phyloP scores from a whole-genome alignment of 208 protist species.

The Wallacemonas sp. region DNA sequence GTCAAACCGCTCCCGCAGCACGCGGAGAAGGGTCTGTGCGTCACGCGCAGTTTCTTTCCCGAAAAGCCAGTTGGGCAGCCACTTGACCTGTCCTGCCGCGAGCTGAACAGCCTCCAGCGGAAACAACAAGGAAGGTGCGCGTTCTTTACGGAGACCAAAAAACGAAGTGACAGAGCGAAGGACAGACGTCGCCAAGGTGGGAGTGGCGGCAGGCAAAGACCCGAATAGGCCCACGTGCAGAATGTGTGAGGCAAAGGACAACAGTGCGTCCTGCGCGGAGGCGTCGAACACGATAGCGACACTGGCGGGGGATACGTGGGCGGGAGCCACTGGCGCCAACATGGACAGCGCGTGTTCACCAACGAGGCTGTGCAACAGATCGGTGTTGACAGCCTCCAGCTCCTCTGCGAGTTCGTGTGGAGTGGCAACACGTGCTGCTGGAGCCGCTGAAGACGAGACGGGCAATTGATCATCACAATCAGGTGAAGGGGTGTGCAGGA shows the following conservation, averaged over 20 bases:
- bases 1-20: slow-evolving; percentile 63
- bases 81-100: slow-evolving; percentile 54
- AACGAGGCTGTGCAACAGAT: slow-evolving; percentile 23
- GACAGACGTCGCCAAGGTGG: neutral
- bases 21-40: slow-evolving; percentile 18
- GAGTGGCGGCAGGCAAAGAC: neutral
- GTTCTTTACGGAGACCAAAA: neutral
- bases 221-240: neutral
- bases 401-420: neutral
- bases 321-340: too few relatives aligned
- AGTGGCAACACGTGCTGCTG: neutral
- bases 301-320: neutral
- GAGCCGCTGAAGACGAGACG: too few relatives aligned
- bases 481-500: too few relatives aligned
- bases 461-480: too few relatives aligned
- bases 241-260: neutral
- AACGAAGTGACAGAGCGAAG: neutral
- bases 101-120: neutral
- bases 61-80: slow-evolving; percentile 78
- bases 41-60: slow-evolving; percentile 22
- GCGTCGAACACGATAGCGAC: neutral
- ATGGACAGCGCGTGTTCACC: neutral
- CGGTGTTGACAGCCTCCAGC: slow-evolving; percentile 1
- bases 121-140: neutral
- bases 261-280: neutral